Evolutionary conservation across 2,329 filamentous ascomycete genomes (phyloP).

Genomic region (Colletotrichum sp.): DNA sequence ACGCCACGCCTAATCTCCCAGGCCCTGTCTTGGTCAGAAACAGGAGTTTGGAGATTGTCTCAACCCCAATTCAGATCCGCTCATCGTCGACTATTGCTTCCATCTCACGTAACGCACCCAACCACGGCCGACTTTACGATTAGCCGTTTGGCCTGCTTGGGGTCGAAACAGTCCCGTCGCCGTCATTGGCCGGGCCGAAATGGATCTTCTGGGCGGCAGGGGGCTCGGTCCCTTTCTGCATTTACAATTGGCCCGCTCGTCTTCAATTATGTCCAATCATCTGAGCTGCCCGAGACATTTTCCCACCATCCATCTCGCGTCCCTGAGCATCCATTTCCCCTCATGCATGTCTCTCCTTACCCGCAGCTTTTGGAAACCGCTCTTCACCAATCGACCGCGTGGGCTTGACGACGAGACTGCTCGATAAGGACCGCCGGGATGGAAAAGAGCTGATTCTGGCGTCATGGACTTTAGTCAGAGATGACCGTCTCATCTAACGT

Average conservation of each 20-base stretch:
- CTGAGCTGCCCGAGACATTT: slow-evolving; percentile 11
- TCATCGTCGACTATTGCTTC: not conserved
- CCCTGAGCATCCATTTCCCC: slow-evolving; percentile 10
- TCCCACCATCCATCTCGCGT: not conserved
- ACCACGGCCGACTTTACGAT: not conserved
- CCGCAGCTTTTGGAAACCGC: slow-evolving; percentile 23
- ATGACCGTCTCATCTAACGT: not conserved
- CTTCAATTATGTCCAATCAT: slow-evolving; percentile 20
- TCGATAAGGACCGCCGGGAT: not conserved
- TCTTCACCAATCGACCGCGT: slow-evolving; percentile 11
- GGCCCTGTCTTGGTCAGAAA: not conserved
- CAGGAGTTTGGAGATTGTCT: slow-evolving; percentile 1
- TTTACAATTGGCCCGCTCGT: slow-evolving; percentile 22
- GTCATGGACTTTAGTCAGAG: slow-evolving; percentile 4
- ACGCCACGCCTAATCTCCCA: not conserved
- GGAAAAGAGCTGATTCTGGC: not conserved
- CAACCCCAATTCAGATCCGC: not conserved
- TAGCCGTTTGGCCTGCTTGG: not conserved
- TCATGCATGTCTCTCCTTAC: slow-evolving; percentile 37
- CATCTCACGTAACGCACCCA: slow-evolving; percentile 5
- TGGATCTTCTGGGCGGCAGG: slow-evolving; percentile 9
- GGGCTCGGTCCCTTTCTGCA: slow-evolving; percentile 21
- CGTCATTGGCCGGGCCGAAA: slow-evolving; percentile 4
- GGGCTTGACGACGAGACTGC: slow-evolving; percentile 1
- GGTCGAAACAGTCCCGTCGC: not conserved